Conservation (phyloP, 441 rosid genomes). For the Pelargonium fulgidum region DNA sequence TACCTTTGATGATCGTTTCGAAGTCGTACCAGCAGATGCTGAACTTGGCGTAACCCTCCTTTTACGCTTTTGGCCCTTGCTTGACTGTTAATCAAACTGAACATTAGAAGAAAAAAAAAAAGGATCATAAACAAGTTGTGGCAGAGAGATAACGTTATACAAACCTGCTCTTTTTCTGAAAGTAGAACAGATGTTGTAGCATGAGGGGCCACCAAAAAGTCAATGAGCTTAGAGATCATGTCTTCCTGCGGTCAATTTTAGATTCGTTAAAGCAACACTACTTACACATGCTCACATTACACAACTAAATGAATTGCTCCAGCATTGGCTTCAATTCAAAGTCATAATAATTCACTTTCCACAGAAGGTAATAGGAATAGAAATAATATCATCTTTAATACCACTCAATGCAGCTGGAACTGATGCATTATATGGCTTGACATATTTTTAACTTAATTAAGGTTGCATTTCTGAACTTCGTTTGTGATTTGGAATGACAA, state of each 20-base stretch:
- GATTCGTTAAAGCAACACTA: neutral
- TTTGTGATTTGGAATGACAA: no score
- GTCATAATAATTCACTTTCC: neutral
- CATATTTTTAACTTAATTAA: neutral
- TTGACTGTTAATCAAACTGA: constrained; percentile 38
- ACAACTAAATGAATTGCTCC: constrained; percentile 7
- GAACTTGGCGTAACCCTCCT: constrained; percentile 46
- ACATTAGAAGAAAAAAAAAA: constrained; percentile 8
- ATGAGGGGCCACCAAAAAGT: constrained; percentile 78
- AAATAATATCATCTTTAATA: neutral
- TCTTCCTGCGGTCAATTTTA: constrained; percentile 61
- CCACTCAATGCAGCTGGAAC: neutral
- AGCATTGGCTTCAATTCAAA: neutral
- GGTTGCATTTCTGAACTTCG: neutral
- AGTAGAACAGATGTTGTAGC: constrained; percentile 54
- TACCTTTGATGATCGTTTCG: constrained; percentile 59
- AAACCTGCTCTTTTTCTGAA: constrained; percentile 65
- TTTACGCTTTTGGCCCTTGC: constrained; percentile 67
- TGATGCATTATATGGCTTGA: neutral
- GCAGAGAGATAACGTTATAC: neutral
- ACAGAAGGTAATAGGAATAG: neutral
- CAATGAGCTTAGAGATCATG: constrained; percentile 55
- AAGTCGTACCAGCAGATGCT: constrained; percentile 39
- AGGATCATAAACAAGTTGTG: neutral
- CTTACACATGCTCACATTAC: neutral